Evolutionary conservation across 208 protist species (phyloP).

Genomic region (Novymonas esmeraldas): DNA sequence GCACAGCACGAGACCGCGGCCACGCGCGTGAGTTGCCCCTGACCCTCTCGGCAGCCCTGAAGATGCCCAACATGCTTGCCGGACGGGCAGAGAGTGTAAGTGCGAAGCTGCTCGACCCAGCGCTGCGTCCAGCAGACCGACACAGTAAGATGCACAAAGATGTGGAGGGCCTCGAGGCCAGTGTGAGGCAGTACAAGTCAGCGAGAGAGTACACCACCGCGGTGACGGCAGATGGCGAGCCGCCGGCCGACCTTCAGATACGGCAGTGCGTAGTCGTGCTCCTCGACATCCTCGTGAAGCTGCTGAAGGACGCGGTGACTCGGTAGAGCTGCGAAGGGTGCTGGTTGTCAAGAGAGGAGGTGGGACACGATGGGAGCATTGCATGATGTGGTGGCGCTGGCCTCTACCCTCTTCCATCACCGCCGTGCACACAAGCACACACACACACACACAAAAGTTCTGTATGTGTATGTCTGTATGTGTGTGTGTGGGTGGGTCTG

Average conservation of each 20-base stretch:
- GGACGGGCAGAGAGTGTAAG: conserved; percentile 7
- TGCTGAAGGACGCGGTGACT: conserved; percentile 11
- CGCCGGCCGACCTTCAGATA: conserved; percentile 17
- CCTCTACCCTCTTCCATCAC: too few relatives aligned
- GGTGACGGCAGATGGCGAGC: not conserved
- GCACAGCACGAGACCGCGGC: conserved; percentile 6
- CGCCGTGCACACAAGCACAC: not conserved
- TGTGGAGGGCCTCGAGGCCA: conserved; percentile 14
- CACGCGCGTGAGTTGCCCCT: conserved; percentile 33
- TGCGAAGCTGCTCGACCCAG: conserved; percentile 25
- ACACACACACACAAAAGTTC: not conserved
- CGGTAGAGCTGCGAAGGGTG: conserved; percentile 1
- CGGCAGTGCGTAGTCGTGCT: conserved; percentile 17
- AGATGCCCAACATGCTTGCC: conserved; percentile 12
- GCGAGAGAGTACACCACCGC: not conserved
- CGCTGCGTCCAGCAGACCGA: conserved; percentile 21
- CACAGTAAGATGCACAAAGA: conserved; percentile 18
- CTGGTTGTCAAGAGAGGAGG: not conserved
- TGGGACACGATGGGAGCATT: not conserved
- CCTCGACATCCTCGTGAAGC: conserved; percentile 7
- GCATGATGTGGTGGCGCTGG: too few relatives aligned
- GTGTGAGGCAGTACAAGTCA: conserved; percentile 14
- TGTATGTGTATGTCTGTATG: too few relatives aligned
- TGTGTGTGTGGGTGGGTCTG: too few relatives aligned
- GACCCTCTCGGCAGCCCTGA: conserved; percentile 16